A percentile compares a stretch with the other conserved stretches of the same genome.
Evolutionary conservation across 495 filamentous ascomycete genomes (phyloP).

Genomic region (Platismatia glauca): DNA sequence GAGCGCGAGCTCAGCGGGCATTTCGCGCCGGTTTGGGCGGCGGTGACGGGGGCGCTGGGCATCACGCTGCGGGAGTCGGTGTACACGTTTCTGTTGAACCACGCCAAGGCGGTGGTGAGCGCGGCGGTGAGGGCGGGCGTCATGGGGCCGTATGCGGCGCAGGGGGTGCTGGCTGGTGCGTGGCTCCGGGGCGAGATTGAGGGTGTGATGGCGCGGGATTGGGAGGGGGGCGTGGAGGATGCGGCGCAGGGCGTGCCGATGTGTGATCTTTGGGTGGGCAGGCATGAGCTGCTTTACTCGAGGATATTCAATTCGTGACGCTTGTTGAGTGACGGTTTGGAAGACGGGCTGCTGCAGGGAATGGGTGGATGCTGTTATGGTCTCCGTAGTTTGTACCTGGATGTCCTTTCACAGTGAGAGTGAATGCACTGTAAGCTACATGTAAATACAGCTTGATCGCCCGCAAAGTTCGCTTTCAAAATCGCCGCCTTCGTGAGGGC

Average conservation of each 20-base stretch:
- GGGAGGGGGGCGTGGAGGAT: conserved; percentile 51
- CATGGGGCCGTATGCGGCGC: conserved; percentile 88
- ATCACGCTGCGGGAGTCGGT: conserved; percentile 56
- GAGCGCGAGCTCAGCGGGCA: conserved; percentile 45
- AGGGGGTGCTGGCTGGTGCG: conserved; percentile 65
- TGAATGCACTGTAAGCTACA: not conserved
- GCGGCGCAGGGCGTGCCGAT: conserved; percentile 82
- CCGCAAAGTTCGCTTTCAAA: not conserved
- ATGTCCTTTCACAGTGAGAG: not conserved
- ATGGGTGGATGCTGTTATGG: not conserved
- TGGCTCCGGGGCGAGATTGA: conserved; percentile 53
- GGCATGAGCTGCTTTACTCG: conserved; percentile 91
- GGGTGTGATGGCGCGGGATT: conserved; percentile 52
- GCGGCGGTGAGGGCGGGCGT: conserved; percentile 83
- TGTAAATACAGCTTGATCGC: not conserved
- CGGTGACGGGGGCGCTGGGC: conserved; percentile 53
- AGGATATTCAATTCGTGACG: conserved; percentile 81
- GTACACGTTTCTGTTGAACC: conserved; percentile 79
- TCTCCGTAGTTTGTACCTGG: not conserved
- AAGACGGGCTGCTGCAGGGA: too few relatives aligned
- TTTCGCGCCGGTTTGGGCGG: conserved; percentile 73
- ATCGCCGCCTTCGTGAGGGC: not conserved
- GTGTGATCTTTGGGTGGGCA: conserved; percentile 88
- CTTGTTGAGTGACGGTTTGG: not conserved
- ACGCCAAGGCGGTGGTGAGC: conserved; percentile 79